A percentile compares a stretch with the other conserved stretches of the same genome.
Evolutionary conservation across 2,329 filamentous ascomycete genomes (phyloP).

Genomic region (Penicillium palitans): DNA sequence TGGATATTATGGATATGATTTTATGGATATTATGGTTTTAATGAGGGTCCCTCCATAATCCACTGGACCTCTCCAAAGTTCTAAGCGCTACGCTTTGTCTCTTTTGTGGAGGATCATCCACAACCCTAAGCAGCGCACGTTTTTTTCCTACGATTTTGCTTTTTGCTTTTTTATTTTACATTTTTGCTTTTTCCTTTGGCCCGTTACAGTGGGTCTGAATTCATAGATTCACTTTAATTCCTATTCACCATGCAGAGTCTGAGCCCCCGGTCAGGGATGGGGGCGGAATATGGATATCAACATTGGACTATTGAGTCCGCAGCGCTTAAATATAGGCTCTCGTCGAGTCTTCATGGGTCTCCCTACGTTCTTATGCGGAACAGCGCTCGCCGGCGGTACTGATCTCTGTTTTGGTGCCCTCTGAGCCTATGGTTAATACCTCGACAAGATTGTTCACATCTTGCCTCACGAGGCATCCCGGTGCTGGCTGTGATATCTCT

Average conservation of each 20-base stretch:
- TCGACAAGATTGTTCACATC: conserved; percentile 27
- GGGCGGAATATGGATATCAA: conserved; percentile 34
- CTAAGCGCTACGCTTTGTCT: conserved; percentile 14
- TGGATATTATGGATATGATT: not conserved
- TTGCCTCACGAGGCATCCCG: conserved; percentile 39
- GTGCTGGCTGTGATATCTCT: conserved; percentile 28
- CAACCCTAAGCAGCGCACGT: conserved; percentile 5
- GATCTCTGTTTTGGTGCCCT: conserved; percentile 27
- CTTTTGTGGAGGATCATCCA: conserved; percentile 7
- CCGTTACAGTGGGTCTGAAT: conserved; percentile 22
- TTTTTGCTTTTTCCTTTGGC: not conserved
- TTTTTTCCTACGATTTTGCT: not conserved
- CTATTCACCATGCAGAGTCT: conserved; percentile 30
- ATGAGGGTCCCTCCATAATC: not conserved
- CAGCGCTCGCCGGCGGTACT: conserved; percentile 33
- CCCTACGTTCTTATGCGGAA: conserved; percentile 31
- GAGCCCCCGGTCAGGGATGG: conserved; percentile 31
- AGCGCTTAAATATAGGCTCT: conserved; percentile 43
- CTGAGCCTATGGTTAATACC: conserved; percentile 36
- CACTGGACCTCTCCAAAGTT: not conserved
- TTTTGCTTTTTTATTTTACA: not conserved
- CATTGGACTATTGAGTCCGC: conserved; percentile 25
- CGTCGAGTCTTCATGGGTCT: conserved; percentile 28
- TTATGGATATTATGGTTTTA: not conserved
- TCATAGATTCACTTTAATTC: conserved; percentile 10